Conservation (phyloP, 306 rosid species). For the Pyrus bretschneideri region DNA sequence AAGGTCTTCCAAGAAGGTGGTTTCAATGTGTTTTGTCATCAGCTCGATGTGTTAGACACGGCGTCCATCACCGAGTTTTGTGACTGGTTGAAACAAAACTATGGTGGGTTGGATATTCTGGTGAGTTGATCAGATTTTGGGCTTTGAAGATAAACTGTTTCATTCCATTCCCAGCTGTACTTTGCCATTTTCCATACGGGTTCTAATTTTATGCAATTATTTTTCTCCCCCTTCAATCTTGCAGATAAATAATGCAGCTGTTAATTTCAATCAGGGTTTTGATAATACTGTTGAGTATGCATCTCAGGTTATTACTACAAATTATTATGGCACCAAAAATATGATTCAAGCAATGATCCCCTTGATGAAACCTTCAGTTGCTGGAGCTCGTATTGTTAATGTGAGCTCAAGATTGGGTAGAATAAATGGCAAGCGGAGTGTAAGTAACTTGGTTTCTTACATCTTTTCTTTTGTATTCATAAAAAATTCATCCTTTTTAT, state of each 20-base stretch:
- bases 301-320: slow-evolving; percentile 54
- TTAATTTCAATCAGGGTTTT: slow-evolving; percentile 76
- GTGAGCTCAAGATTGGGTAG: slow-evolving; percentile 84
- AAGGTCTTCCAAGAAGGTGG: slow-evolving; percentile 88
- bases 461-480: background rate
- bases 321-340: slow-evolving; percentile 65
- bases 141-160: background rate
- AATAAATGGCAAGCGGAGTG: slow-evolving; percentile 70
- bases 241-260: slow-evolving; percentile 87
- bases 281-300: slow-evolving; percentile 71
- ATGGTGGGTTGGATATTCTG: slow-evolving; percentile 82
- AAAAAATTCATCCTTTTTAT: background rate
- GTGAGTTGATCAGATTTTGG: slow-evolving; percentile 23
- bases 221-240: background rate
- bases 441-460: slow-evolving; percentile 25
- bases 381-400: slow-evolving; percentile 71
- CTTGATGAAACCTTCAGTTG: slow-evolving; percentile 64
- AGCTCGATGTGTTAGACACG: slow-evolving; percentile 70
- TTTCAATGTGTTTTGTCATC: slow-evolving; percentile 55
- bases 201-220: background rate
- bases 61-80: slow-evolving; percentile 44
- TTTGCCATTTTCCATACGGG: background rate
- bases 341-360: slow-evolving; percentile 82
- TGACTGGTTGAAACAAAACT: slow-evolving; percentile 60
- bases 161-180: background rate